Base-by-base conservation (phyloP, 768 basidiomycete genomes). In the Naganishia vaughanmartiniae region DNA sequence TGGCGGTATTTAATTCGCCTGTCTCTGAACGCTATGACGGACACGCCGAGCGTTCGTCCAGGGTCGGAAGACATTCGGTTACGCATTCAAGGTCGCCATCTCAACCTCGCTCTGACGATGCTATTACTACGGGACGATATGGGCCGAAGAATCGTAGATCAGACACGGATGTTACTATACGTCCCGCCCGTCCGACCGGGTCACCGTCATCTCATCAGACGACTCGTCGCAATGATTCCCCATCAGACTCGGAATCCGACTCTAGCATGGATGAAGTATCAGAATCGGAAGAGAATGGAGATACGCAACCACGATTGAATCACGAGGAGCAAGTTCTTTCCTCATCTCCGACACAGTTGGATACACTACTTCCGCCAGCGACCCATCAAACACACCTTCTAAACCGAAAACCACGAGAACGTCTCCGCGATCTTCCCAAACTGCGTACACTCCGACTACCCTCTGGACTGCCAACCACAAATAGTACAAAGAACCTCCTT, bases 1-100 rank as follows among this genome's bases (percentile, higher is more conserved):
- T 58, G 57, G 34, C 57, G 31, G 57, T 36, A 21, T 58, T 58
- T n/a, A 33, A 36, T 7, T 58, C 57, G 17, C 57, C 57, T 24
- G 57, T 36, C 30, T 51, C 48, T 4, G 48, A 51, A 4, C 48
- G 48, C 4, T n/a, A 51, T 26, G 4, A 24, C n/a, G 19, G 4
- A 3, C n/a, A 51, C 24, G n/a, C 7, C 9, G 42, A 10, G 17
- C 46, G 48, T 14, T n/a, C 48, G 14, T 58, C 57, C 6, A 3
- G 10, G 34, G n/a, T 21, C 2, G 10, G 57, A 17, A 58, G 34
- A 24, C 14, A 11, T 10, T n/a, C 19, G 19, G n/a, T 12, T 10
- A 24, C 21, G 15, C 21, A 36, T 19, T 11, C 34, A 6, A 51
- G 48, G n/a, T 58, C 57, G 21, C 57, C 57, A 19, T 4, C 34